These are phyloP conservation scores for Herpetomonas samuelpessoai DNA, from an alignment of 208 protist genomes.

Conservation along the genomic window DNA sequence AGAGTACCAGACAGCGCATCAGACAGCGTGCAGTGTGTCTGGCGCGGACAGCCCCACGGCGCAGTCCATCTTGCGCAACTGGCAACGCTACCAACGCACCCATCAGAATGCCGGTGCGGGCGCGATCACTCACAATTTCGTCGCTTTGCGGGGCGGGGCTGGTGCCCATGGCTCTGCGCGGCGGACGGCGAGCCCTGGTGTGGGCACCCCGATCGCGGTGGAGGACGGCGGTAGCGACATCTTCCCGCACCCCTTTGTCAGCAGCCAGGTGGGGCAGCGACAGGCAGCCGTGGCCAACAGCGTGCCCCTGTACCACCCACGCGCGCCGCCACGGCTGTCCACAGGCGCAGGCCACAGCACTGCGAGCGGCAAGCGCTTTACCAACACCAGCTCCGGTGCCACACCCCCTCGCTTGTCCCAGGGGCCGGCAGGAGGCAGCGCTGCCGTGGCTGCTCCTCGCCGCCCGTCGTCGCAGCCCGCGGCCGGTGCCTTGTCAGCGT, in stretches of 20 bases:
- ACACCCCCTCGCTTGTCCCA: conserved; percentile 6
- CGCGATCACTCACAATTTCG: conserved; percentile 4
- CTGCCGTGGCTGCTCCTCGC: neutral
- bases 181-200: neutral
- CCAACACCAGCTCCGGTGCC: conserved; percentile 6
- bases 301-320: conserved; percentile 5
- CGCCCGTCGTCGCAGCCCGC: neutral
- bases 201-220: neutral
- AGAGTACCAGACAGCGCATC: conserved; percentile 72
- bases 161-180: neutral
- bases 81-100: conserved; percentile 51
- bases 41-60: conserved; percentile 56
- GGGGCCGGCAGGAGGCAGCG: conserved; percentile 3
- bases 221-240: conserved; percentile 37
- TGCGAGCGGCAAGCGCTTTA: neutral
- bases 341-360: conserved; percentile 6
- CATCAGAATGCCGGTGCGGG: conserved; percentile 1
- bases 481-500: conserved; percentile 6
- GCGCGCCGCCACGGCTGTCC: conserved; percentile 3
- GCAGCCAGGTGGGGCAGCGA: conserved; percentile 12
- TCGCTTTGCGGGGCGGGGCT: neutral
- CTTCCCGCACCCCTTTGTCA: conserved; percentile 75
- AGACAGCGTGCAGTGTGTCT: conserved; percentile 33
- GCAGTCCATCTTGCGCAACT: conserved; percentile 66
- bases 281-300: neutral